Evolutionary conservation across 2,329 filamentous ascomycete genomes (phyloP), one percentile per base, ranked within the genome.

Genomic region (Zymoseptoria ardabiliae): DNA sequence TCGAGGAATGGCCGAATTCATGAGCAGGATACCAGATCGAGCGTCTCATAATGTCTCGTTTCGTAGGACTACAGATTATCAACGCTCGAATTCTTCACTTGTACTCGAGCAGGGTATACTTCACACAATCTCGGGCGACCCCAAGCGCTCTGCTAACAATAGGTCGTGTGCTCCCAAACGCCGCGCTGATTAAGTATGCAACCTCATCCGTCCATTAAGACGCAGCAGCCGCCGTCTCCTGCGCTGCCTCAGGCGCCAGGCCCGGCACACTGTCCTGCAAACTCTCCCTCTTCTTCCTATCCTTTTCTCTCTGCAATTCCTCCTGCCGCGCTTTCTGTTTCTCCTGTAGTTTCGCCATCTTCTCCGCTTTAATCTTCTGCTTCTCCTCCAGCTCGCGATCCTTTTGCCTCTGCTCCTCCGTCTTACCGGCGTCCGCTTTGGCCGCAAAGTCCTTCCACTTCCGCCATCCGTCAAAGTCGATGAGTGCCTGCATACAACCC

Each of bases 401-500:
- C 56, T 70, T 67, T n/a, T 64, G 57, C 58, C 69, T 71, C 50
- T 71, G 61, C 57, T 72, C 73, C 20, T 75, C 74, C 9, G 74
- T 63, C 61, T 72, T 73, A 23, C 63, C 67, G n/a, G 63, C 65
- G 35, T 69, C 70, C 48, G 68, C 66, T 53, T 70, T 67, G 10
- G 61, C 65, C 61, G 75, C 76, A 70, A 90, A 93, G 69, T 94
- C 90, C 74, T 96, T 96, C 94, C 94, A 99, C 74, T 91, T 91
- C 58, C 92, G 85, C 94, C 94, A 99, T 62, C 94, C 94, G 73
- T 97, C 93, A 72, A 94, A 97, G 77, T 99, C 94, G 70, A 99
- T 97, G 22, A 99, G 82, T 9, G 94, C 94, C 78, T 97, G 94
- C 94, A 99, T 99, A 78, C 94, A 97, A 58, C 94, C 94, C 94